Base-by-base conservation (phyloP, 148 eudicot genomes). In the Fagopyrum esculentum region DNA sequence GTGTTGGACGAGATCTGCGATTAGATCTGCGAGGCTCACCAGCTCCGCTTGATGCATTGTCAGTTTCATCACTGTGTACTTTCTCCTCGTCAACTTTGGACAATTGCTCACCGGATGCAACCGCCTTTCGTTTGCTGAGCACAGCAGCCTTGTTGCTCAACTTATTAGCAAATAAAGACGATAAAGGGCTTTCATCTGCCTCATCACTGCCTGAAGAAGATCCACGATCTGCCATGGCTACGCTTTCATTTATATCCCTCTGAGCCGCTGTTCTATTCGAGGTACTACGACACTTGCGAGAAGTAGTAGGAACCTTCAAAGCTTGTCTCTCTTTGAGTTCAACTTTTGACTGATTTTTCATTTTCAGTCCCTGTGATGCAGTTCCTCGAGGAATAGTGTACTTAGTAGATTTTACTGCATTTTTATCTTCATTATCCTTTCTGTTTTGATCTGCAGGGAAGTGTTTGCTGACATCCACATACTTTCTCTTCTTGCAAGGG, bases 391-490 rank as follows among this genome's bases (percentile, higher is more conserved):
- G 90, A 81, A 80, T 78, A 81, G 81, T 68, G 83, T 85, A 76
- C 61, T 85, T 87, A 45, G 86, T 61, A 74, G 81, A 80, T 73
- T 88, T 89, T 12, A 74, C 81, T 3, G 92, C 74, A 72, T 87
- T 88, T 79, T 77, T 77, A 35, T 81, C 52, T 76, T 84, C 83
- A 72, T 74, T 81, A 29, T 72, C 80, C 75, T 86, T 94, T 54
- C 72, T 81, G 80, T 78, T 83, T 64, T 74, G 74, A 60, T 87
- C 92, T 70, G 93, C 81, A 81, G 85, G 83, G 73, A 81, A 89
- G 77, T 95, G 97, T 81, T 89, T 92, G 87, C 97, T 92, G 8
- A 95, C 99, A 73, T 95, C 94, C 96, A 92, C 89, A 72, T 90
- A 92, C 73, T 92, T 95, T 69, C 85, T 83, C 72, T 83, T 95